Base-by-base conservation (phyloP, 345 rosid genomes). In the Euphorbia peplus region DNA sequence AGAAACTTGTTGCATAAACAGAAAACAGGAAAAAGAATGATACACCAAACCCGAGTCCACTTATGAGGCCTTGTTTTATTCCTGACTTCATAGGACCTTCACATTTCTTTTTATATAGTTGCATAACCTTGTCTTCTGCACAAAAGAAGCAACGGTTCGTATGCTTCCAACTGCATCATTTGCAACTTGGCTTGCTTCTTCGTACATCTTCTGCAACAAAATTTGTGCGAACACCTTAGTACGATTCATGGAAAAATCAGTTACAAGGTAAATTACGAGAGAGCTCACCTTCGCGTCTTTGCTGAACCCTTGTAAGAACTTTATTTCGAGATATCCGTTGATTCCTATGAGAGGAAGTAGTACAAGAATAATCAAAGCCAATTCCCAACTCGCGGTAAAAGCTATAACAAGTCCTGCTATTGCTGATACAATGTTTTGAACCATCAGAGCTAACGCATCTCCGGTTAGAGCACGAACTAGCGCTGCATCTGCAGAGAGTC, bases 101-200 rank as follows among this genome's bases (percentile, higher is more conserved):
- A 21, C 96, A 90, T 81, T 88, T 92, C 75, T 69, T 81, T 47
- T 71, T 67, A 72, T 92, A 92, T 39, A 88, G 83, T 42, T 88
- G 73, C 91, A 90, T 88, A 70, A 90, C 86, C 72, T 84, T 92
- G 67, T 88, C 95, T 69, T 90, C 98, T 0, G 92, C 92, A 68
- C 96, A 90, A 85, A 92, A 3, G 96, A 92, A 61, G 96, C 90
- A 51, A 90, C 91, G 6, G 98, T 88, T 77, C 98, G 82, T 61
- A 92, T 90, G 65, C 95, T 32, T 6, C 37, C 95, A 4, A 90
- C 95, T 24, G 98, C 98, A 60, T 92, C 96, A 19, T 72, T 85
- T 11, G 98, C 98, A 47, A 90, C 91, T 82, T 88, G 93, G 73
- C 96, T 92, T 7, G 96, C 97, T 73, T 92, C 90, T 82, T 88